Base-by-base conservation (phyloP, 2,329 filamentous ascomycete genomes). In the Elsinoe fawcettii region DNA sequence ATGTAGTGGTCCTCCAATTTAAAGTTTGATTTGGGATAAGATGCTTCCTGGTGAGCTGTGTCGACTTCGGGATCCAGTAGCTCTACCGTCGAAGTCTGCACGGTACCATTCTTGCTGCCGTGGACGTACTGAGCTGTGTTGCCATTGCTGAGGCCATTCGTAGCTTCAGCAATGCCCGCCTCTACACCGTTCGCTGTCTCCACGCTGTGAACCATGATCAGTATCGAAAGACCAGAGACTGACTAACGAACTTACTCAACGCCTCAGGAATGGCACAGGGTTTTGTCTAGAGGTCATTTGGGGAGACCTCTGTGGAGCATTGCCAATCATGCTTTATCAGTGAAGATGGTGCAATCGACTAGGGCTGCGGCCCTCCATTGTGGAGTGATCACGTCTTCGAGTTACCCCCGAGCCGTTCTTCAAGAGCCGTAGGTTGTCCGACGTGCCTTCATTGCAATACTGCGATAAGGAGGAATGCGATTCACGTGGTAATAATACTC, bases 251-350 rank as follows among this genome's bases (percentile, higher is more conserved):
- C 30, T 39, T 39, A 37, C 49, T 11, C 14, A 6, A 5, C 6
- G 16, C 5, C 16, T 12, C 16, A 20, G 46, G n/a, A 7, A 14
- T 2, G 14, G 11, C 14, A n/a, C 22, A 16, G 1, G 3, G 5
- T 32, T 34, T 39, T 53, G n/a, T 22, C 20, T 34, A 6, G 1
- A n/a, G 8, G 8, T 20, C 32, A 39, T 37, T 27, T 23, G 18
- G 30, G 6, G 32, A 16, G 18, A 12, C 14, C 18, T 20, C 32
- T 27, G 16, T 36, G n/a, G 41, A n/a, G 18, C 6, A 12, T 8
- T 37, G n/a, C 30, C 49, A 53, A 53, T 37, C 49, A 53, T 53
- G 49, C 16, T 53, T 53, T 53, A 53, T 37, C 32, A 23, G 32
- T 36, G 2, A 37, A 22, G 22, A 53, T 53, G 49, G 49, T 53